Base-by-base conservation (phyloP, 345 rosid species). In the Cardamine chenopodiifolia region DNA sequence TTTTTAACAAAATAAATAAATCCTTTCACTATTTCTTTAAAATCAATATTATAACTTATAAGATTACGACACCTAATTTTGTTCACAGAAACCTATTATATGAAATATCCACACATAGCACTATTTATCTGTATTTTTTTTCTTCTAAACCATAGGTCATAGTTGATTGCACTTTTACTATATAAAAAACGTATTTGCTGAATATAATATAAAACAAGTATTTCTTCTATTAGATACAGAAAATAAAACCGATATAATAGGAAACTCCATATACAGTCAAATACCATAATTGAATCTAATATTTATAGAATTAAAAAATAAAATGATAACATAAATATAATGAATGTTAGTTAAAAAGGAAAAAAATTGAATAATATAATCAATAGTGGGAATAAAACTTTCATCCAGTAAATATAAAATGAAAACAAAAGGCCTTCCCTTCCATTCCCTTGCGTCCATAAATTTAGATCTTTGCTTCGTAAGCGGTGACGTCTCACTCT, bases 401-500 rank as follows among this genome's bases (percentile, higher is more conserved):
- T 42, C 2, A 14, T 42, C 7, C 47, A 42, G 47, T 42, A 42
- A 12, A 42, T 14, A 42, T 14, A 40, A 48, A 48, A 48, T 48
- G 23, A 48, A 47, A 7, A 18, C 11, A 19, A 48, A 19, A n/a
- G 6, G 18, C 17, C 45, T 40, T 39, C 15, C 15, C 44, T 39
- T 40, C 45, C 7, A 9, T 61, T 48, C 23, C 37, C 18, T 26
- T 22, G 9, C 49, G 71, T 74, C 73, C 79, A 49, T 68, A 75
- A 67, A 75, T 75, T 69, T 74, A 55, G 56, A 75, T 75, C 73
- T 59, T 60, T 4, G 54, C 55, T 14, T 60, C 62, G 79, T 75
- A 75, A 67, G 68, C 68, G 68, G 79, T 75, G 79, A 75, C 79
- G 79, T 67, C 40, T 75, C 73, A 57, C 57, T 28, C 57, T 70